Conservation (phyloP, 2,329 filamentous ascomycete genomes). For the Stachybotrys elegans region DNA sequence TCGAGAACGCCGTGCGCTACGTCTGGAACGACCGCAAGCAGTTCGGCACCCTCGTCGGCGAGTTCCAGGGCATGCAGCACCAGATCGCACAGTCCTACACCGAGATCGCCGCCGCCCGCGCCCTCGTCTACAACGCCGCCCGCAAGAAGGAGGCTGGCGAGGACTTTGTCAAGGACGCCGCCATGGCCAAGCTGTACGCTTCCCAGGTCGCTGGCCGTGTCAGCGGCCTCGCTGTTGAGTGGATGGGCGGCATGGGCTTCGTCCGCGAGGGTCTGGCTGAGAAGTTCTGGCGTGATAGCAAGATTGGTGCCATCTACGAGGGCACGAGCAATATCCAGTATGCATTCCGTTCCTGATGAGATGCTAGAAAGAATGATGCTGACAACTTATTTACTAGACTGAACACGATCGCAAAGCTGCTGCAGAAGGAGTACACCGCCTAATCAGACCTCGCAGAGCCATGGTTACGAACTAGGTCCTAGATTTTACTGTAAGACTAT, state of each 20-base stretch:
- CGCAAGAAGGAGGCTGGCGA: conserved; percentile 97
- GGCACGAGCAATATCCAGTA: conserved; percentile 76
- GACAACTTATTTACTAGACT: conserved; percentile 34
- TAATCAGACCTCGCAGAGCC: conserved; percentile 21
- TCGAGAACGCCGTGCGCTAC: conserved; percentile 88
- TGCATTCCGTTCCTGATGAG: conserved; percentile 28
- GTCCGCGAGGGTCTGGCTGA: conserved; percentile 93
- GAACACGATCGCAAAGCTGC: conserved; percentile 58
- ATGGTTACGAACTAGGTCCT: conserved; percentile 4
- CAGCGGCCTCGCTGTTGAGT: conserved; percentile 82
- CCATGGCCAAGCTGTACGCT: conserved; percentile 96
- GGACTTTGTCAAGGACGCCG: conserved; percentile 91
- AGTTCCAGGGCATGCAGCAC: conserved; percentile 99
- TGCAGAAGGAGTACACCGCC: conserved; percentile 57
- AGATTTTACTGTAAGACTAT: neutral
- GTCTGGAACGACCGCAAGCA: conserved; percentile 98
- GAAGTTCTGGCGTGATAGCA: conserved; percentile 97
- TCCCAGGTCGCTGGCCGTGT: conserved; percentile 90
- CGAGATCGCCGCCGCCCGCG: conserved; percentile 86
- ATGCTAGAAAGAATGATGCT: conserved; percentile 5
- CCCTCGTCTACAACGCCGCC: conserved; percentile 91
- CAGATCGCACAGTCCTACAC: conserved; percentile 95
- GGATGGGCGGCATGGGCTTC: conserved; percentile 99
- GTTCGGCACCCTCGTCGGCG: conserved; percentile 87
- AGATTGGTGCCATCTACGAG: conserved; percentile 98